These are phyloP conservation scores for Stemphylium beticola DNA, from an alignment of 2,329 filamentous ascomycete species.

Conservation along the genomic window DNA sequence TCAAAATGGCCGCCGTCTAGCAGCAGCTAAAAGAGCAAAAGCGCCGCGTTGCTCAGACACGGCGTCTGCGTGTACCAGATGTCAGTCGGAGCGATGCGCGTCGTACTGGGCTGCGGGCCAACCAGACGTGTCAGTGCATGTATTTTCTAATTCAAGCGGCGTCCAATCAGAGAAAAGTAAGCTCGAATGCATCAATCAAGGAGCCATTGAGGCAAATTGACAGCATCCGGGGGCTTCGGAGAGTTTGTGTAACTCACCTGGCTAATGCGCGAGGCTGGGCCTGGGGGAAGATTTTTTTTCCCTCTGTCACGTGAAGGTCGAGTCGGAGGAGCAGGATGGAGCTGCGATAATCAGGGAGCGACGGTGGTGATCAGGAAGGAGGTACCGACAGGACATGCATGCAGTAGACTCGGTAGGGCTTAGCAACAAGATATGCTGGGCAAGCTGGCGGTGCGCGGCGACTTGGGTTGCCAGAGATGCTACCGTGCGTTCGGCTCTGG, in stretches of 20 bases:
- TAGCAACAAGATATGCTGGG: slow-evolving; percentile 31
- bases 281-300: slow-evolving; percentile 11
- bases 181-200: slow-evolving; percentile 13
- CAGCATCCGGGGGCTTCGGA: slow-evolving; percentile 1
- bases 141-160: slow-evolving; percentile 21
- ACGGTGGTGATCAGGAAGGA: slow-evolving; percentile 3
- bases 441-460: slow-evolving; percentile 37
- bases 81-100: slow-evolving; percentile 28
- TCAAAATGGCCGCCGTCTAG: slow-evolving; percentile 36
- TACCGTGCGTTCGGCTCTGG: slow-evolving; percentile 28
- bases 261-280: slow-evolving; percentile 10
- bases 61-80: slow-evolving; percentile 27
- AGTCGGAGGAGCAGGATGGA: slow-evolving; percentile 3
- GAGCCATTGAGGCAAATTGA: slow-evolving; percentile 26
- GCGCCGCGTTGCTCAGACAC: slow-evolving; percentile 26
- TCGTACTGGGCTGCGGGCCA: slow-evolving; percentile 30
- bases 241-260: slow-evolving; percentile 10
- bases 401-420: slow-evolving; percentile 36
- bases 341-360: slow-evolving; percentile 4
- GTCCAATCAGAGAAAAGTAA: slow-evolving; percentile 29
- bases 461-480: slow-evolving; percentile 26
- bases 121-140: slow-evolving; percentile 40
- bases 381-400: slow-evolving; percentile 21
- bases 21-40: slow-evolving; percentile 27
- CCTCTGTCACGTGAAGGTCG: slow-evolving; percentile 11